Evolutionary conservation across 169 alveolate species (phyloP).

Genomic region (Plasmodium vivax): DNA sequence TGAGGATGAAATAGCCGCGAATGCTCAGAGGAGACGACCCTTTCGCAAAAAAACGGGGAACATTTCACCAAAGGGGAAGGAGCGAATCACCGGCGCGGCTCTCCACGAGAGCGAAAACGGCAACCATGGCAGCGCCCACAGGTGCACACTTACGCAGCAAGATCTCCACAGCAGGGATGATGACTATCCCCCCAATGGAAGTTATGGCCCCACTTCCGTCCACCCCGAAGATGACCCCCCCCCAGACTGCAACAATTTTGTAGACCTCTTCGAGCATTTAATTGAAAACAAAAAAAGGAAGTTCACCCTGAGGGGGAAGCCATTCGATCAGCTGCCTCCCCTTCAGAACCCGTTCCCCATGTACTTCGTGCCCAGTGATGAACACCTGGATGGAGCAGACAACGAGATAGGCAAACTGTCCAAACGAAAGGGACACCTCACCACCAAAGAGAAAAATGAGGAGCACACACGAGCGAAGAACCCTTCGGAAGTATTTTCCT

Average conservation of each 20-base stretch:
- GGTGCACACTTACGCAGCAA: neutral
- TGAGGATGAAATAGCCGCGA: neutral
- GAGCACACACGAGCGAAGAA: neutral
- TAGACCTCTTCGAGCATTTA: constrained; percentile 29
- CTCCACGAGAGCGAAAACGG: neutral
- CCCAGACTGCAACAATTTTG: neutral
- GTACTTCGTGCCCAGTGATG: neutral
- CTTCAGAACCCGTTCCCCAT: neutral
- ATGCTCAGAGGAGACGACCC: neutral
- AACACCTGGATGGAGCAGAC: neutral
- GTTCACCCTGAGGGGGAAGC: neutral
- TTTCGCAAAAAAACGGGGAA: neutral
- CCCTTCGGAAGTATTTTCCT: neutral
- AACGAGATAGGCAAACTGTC: neutral
- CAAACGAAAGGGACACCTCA: neutral
- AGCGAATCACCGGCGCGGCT: neutral
- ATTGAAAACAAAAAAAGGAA: constrained; percentile 49
- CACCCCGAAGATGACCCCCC: neutral
- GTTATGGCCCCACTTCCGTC: neutral
- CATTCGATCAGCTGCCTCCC: neutral
- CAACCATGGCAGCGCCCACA: neutral
- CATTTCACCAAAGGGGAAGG: neutral
- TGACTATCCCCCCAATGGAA: neutral
- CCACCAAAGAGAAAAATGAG: neutral
- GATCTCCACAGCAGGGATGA: neutral